phyloP scores from a whole-genome alignment of 2,329 filamentous ascomycete species.

The Hymenoscyphus linearis region DNA sequence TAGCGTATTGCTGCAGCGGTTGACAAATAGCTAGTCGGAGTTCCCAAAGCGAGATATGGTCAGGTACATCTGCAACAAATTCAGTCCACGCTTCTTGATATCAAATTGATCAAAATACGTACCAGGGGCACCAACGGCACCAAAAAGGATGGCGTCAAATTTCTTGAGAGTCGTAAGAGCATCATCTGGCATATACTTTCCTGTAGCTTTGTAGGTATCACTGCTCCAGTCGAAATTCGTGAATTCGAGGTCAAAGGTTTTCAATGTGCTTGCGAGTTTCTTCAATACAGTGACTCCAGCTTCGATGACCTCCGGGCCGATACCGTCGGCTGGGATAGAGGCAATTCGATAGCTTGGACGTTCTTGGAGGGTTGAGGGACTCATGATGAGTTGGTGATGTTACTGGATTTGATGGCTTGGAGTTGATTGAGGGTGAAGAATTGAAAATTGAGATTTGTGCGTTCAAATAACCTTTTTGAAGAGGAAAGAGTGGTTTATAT shows the following conservation, averaged over 20 bases:
- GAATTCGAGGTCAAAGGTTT: slow-evolving; percentile 57
- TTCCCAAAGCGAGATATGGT: slow-evolving; percentile 62
- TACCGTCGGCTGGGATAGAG: slow-evolving; percentile 58
- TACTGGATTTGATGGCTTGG: neutral
- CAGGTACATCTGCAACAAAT: slow-evolving; percentile 47
- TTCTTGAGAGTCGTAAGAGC: slow-evolving; percentile 49
- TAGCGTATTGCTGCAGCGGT: slow-evolving; percentile 60
- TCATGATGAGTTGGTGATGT: neutral
- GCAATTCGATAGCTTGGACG: slow-evolving; percentile 44
- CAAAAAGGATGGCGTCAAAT: slow-evolving; percentile 56
- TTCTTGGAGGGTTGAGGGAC: neutral
- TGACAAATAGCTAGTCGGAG: slow-evolving; percentile 60
- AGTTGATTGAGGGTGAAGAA: neutral
- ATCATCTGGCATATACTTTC: slow-evolving; percentile 54
- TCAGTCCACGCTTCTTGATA: neutral
- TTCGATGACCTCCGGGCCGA: slow-evolving; percentile 57
- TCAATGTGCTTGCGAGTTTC: slow-evolving; percentile 44
- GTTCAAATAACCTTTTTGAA: neutral
- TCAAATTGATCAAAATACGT: slow-evolving; percentile 13
- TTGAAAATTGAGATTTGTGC: neutral
- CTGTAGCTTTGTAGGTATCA: slow-evolving; percentile 51
- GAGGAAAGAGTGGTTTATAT: neutral
- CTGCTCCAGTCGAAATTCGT: slow-evolving; percentile 55
- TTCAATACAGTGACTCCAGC: slow-evolving; percentile 57
- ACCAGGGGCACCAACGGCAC: slow-evolving; percentile 53